Evolutionary conservation across 352 stramenopile species (phyloP), one percentile per base, ranked within the genome.

Genomic region (Phytophthora boehmeriae): DNA sequence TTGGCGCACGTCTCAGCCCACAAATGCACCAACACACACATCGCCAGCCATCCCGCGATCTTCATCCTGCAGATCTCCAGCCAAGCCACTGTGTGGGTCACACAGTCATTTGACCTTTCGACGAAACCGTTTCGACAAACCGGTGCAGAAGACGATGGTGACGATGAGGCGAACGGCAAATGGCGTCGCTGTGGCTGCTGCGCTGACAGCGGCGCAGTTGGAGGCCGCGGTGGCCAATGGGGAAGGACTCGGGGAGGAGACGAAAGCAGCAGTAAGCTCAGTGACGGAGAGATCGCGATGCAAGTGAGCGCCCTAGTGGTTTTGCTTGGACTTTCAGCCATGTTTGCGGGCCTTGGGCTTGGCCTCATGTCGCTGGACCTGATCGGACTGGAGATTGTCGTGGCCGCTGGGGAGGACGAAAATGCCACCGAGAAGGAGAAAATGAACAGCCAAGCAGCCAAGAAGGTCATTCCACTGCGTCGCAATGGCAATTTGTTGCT

Each of bases 321-420:
- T 32, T 71, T 96, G 20, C 74, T 97, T 28, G 52, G 47, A 17
- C 72, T 99, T 20, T 98, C 96, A 0, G 95, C 82, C 16, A 67
- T 97, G 13, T 99, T 99, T 61, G 90, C 82, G 8, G 97, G 97
- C 0, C 76, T 99, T 17, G 98, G 96, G 1, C 83, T 99, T 16
- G 97, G 97, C 4, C 79, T 99, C 51, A 97, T 99, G 85, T 97
- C 95, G 16, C 83, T 99, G 8, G 97, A 99, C 75, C 94, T 97
- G 54, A 99, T 96, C 20, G 96, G 94, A 4, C 80, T 99, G 20
- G 91, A 99, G 76, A 99, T 99, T 52, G 93, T 99, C 52, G 93
- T 97, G 62, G 82, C 83, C 4, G 79, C 80, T 4, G 93, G 95
- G n/a, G 90, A 93, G 41, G 92, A 99, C 71, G 75, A 81, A 42